A percentile compares a stretch with the other conserved stretches of the same genome.
Conservation (phyloP, 2,329 filamentous ascomycete genomes). For the Exophiala oligosperma region DNA sequence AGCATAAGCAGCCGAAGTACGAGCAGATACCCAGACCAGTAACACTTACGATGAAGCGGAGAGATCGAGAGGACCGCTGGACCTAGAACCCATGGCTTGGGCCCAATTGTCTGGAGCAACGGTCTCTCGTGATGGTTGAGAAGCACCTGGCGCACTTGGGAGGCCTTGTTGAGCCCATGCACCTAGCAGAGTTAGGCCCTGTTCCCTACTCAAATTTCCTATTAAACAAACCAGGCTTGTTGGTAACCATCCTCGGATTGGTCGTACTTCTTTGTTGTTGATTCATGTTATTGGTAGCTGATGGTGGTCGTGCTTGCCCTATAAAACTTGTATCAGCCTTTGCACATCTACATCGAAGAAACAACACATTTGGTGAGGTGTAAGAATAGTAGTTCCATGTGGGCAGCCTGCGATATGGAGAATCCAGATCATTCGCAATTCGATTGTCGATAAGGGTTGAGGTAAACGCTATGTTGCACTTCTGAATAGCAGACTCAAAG, state of each 20-base stretch:
- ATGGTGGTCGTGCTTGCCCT: constrained; percentile 27
- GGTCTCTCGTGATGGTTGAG: constrained; percentile 22
- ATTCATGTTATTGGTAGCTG: constrained; percentile 24
- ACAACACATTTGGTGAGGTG: too few relatives aligned
- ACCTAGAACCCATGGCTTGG: constrained; percentile 27
- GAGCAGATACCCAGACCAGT: neutral
- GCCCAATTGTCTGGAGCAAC: constrained; percentile 28
- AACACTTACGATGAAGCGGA: constrained; percentile 26
- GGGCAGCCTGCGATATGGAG: too few relatives aligned
- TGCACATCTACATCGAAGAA: neutral
- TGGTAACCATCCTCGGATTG: constrained; percentile 21
- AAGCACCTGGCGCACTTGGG: constrained; percentile 6
- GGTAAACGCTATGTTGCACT: too few relatives aligned
- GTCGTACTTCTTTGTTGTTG: constrained; percentile 23
- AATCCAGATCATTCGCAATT: too few relatives aligned
- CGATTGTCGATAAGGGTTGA: too few relatives aligned
- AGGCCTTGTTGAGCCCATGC: constrained; percentile 26
- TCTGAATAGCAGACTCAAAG: too few relatives aligned
- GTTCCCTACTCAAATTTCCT: neutral
- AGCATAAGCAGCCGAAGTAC: neutral
- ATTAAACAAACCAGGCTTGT: constrained; percentile 23
- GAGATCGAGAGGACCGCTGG: constrained; percentile 26
- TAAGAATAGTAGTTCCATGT: too few relatives aligned
- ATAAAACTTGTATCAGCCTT: neutral
- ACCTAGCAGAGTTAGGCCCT: constrained; percentile 10